These are phyloP conservation scores for Macrolepiota fuliginosa DNA, from an alignment of 768 basidiomycete species.

Conservation along the genomic window DNA sequence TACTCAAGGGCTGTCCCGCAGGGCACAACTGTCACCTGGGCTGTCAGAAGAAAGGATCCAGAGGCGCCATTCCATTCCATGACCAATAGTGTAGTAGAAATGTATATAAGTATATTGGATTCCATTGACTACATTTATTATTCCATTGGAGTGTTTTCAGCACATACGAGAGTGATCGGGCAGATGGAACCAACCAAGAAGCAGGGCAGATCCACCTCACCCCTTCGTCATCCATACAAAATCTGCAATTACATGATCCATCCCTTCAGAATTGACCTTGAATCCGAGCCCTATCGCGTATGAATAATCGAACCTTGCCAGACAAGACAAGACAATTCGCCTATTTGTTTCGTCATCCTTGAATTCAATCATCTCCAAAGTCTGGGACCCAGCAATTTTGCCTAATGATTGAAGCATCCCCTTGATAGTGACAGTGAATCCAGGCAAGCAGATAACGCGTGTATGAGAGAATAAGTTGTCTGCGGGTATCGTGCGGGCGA, in stretches of 20 bases:
- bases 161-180: too few species aligned
- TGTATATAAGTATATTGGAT: too few species aligned
- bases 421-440: slow-evolving; percentile 53
- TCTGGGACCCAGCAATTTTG: slow-evolving; percentile 46
- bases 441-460: slow-evolving; percentile 57
- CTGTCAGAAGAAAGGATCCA: too few species aligned
- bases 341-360: slow-evolving; percentile 41
- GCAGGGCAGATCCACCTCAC: too few species aligned
- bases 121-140: too few species aligned
- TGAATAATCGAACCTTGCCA: slow-evolving; percentile 41
- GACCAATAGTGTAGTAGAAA: too few species aligned
- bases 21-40: too few species aligned
- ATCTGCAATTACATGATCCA: slow-evolving; percentile 24
- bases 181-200: too few species aligned
- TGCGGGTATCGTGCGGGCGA: slow-evolving; percentile 44
- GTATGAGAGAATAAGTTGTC: slow-evolving; percentile 39
- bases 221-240: background rate
- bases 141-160: too few species aligned
- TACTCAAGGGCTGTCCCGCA: too few species aligned
- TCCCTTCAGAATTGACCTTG: slow-evolving; percentile 40
- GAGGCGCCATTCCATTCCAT: too few species aligned
- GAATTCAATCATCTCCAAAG: slow-evolving; percentile 44
- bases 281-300: slow-evolving; percentile 43
- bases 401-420: slow-evolving; percentile 53
- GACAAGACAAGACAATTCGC: slow-evolving; percentile 46